Conservation (phyloP, 2,329 filamentous ascomycete species). For the Aspergillus awamori region DNA sequence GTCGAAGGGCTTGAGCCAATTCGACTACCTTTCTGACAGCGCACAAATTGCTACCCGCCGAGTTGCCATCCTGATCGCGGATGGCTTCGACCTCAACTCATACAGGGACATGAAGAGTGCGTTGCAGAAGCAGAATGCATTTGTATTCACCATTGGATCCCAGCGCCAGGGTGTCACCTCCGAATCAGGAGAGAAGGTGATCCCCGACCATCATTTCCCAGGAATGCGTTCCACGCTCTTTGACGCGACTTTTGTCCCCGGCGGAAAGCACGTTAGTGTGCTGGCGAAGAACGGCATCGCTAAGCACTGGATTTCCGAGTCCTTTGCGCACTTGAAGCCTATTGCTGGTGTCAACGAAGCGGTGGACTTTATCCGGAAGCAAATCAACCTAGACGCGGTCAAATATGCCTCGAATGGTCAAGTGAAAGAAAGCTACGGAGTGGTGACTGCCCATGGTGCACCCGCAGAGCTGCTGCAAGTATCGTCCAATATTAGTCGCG, state of each 20-base stretch:
- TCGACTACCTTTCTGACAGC: slow-evolving; percentile 64
- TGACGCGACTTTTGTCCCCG: slow-evolving; percentile 76
- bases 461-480: slow-evolving; percentile 28
- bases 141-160: slow-evolving; percentile 73
- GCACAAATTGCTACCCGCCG: slow-evolving; percentile 72
- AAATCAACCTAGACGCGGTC: slow-evolving; percentile 33
- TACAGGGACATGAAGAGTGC: slow-evolving; percentile 68
- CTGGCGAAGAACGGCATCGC: slow-evolving; percentile 72
- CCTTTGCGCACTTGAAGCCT: slow-evolving; percentile 78
- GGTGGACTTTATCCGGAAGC: slow-evolving; percentile 34
- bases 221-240: slow-evolving; percentile 78
- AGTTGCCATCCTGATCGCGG: slow-evolving; percentile 74
- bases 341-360: slow-evolving; percentile 68
- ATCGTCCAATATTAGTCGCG: slow-evolving; percentile 64
- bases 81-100: slow-evolving; percentile 70
- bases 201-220: slow-evolving; percentile 77
- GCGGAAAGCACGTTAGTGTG: slow-evolving; percentile 64
- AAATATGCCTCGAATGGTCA: slow-evolving; percentile 26
- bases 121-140: slow-evolving; percentile 62
- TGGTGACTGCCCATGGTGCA: slow-evolving; percentile 35
- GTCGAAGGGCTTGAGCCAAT: slow-evolving; percentile 64
- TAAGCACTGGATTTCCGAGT: slow-evolving; percentile 75
- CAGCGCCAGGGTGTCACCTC: slow-evolving; percentile 68
- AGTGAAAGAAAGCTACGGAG: slow-evolving; percentile 37
- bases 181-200: slow-evolving; percentile 60